Percentiles rank a stretch among this genome's conserved stretches.
These are phyloP conservation scores for Pseudotsuga menziesii DNA, from an alignment of 75 land plant species.

Conservation along the genomic window DNA sequence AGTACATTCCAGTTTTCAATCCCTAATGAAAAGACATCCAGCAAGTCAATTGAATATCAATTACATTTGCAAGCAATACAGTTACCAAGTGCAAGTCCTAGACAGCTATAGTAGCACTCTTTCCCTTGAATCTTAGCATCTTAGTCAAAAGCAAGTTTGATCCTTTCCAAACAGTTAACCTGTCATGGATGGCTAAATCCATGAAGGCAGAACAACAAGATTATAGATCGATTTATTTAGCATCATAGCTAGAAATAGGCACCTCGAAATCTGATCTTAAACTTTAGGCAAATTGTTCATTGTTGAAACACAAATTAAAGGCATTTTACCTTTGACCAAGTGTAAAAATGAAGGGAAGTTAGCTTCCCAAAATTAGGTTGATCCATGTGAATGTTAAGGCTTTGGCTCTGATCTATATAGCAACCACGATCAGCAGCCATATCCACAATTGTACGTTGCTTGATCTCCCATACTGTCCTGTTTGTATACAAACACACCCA, in stretches of 20 bases:
- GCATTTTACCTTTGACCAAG: conserved; percentile 72
- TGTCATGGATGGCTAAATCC: no score
- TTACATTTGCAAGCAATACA: no score
- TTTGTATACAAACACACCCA: neutral
- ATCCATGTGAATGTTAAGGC: conserved; percentile 95
- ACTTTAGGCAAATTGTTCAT: neutral
- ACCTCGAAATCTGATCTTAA: neutral
- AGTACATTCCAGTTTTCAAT: conserved; percentile 91
- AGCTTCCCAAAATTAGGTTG: conserved; percentile 83
- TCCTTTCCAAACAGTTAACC: no score
- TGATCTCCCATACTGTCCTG: conserved; percentile 99
- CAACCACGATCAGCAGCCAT: conserved; percentile 97
- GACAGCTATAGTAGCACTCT: no score
- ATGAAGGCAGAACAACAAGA: neutral
- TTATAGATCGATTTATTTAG: neutral
- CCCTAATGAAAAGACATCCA: conserved; percentile 21
- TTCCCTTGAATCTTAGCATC: no score
- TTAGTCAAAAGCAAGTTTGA: no score
- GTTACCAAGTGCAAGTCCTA: no score
- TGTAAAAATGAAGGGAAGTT: conserved; percentile 89
- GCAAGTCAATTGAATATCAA: neutral
- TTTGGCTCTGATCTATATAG: conserved; percentile 92
- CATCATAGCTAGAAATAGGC: neutral
- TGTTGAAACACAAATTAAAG: neutral
- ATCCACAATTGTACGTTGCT: conserved; percentile 83